Conservation (phyloP, 1,284 basidiomycete species). For the Apiotrichum mycotoxinovorans region DNA sequence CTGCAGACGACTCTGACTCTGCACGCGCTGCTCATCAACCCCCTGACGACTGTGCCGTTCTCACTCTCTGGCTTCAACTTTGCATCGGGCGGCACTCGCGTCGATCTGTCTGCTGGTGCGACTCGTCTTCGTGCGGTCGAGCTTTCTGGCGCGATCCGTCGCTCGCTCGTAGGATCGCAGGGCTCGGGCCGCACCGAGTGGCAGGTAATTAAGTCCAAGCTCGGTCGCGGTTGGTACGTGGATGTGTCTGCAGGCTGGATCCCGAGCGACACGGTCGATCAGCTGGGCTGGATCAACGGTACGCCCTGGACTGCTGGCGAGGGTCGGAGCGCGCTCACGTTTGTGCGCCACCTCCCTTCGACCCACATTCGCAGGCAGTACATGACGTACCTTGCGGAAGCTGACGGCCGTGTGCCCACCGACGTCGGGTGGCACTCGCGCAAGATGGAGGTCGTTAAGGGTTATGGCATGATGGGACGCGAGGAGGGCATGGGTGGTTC, state of each 20-base stretch:
- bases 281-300: conserved; percentile 14
- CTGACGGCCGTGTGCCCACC: conserved; percentile 82
- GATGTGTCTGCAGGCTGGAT: conserved; percentile 81
- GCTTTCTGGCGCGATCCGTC: conserved; percentile 69
- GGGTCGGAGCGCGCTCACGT: conserved; percentile 19
- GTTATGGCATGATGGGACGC: conserved; percentile 82
- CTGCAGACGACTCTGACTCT: conserved; percentile 46
- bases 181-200: conserved; percentile 62
- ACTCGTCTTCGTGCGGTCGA: conserved; percentile 86
- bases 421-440: conserved; percentile 91
- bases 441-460: conserved; percentile 95
- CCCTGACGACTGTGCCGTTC: conserved; percentile 74
- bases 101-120: conserved; percentile 53
- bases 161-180: conserved; percentile 45
- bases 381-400: conserved; percentile 68
- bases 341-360: conserved; percentile 41
- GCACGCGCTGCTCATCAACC: conserved; percentile 64
- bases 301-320: conserved; percentile 1
- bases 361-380: conserved; percentile 64
- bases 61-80: conserved; percentile 46
- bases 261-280: conserved; percentile 10
- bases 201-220: conserved; percentile 85
- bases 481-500: conserved; percentile 93
- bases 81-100: conserved; percentile 38
- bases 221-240: conserved; percentile 92